phyloP scores from a whole-genome alignment of 208 protist genomes.

The Tritrichomonas foetus region DNA sequence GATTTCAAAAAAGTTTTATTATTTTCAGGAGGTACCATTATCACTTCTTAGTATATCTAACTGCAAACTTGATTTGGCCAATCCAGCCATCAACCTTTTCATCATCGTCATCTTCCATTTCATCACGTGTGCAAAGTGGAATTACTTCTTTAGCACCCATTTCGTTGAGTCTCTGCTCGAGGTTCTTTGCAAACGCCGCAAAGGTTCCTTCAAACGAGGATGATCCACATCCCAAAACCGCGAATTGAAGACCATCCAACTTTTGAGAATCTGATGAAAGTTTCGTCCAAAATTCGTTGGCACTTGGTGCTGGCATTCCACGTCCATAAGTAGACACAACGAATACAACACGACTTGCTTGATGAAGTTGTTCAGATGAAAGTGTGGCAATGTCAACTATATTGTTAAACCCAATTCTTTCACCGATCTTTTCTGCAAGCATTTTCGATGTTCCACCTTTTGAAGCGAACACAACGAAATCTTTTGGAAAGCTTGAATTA shows the following conservation, averaged over 20 bases:
- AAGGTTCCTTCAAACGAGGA: background rate
- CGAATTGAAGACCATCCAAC: background rate
- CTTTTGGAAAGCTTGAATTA: too few relatives aligned
- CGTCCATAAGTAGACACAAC: background rate
- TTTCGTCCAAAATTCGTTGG: background rate
- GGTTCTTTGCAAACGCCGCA: background rate
- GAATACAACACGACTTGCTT: background rate
- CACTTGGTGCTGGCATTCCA: background rate
- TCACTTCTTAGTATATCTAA: too few relatives aligned
- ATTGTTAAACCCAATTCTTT: background rate
- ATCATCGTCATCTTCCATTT: background rate
- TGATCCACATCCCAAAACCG: background rate
- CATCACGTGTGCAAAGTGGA: background rate
- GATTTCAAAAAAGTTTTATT: too few relatives aligned
- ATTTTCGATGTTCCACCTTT: background rate
- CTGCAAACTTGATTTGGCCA: too few relatives aligned
- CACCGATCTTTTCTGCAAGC: background rate
- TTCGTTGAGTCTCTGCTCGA: background rate
- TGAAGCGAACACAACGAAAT: background rate
- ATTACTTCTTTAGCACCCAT: background rate
- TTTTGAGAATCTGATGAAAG: background rate
- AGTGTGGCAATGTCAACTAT: background rate
- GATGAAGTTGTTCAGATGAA: background rate
- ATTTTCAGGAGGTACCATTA: too few relatives aligned
- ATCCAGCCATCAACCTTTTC: too few relatives aligned